Evolutionary conservation across 345 rosid species (phyloP).

Genomic region (Reutealis trisperma): DNA sequence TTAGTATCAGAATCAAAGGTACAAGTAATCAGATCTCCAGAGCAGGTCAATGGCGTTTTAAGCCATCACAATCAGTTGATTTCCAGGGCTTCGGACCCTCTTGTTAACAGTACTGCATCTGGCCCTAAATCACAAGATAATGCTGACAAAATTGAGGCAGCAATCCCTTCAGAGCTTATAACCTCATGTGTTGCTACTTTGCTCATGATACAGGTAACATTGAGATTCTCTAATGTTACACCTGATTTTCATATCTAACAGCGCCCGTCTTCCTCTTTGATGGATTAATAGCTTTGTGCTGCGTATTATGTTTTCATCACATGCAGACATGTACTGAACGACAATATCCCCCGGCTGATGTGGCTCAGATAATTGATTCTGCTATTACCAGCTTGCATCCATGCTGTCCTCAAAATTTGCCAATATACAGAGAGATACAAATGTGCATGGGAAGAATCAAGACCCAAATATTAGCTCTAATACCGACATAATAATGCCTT

Average conservation of each 20-base stretch:
- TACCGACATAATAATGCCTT: constrained; percentile 44
- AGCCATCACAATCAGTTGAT: constrained; percentile 38
- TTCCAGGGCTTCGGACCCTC: constrained; percentile 37
- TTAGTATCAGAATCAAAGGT: constrained; percentile 38
- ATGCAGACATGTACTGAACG: constrained; percentile 85
- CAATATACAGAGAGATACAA: constrained; percentile 82
- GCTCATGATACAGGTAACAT: constrained; percentile 82
- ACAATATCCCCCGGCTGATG: constrained; percentile 85
- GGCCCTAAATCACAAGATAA: constrained; percentile 36
- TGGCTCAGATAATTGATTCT: constrained; percentile 86
- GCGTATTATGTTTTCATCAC: neutral
- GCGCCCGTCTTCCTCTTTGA: too few species aligned
- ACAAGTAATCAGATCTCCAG: constrained; percentile 36
- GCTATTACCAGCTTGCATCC: constrained; percentile 85
- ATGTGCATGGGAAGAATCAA: constrained; percentile 93
- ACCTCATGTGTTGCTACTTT: constrained; percentile 83
- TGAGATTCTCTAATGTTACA: neutral
- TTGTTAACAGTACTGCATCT: constrained; percentile 22
- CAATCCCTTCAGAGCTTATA: constrained; percentile 72
- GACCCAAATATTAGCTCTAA: constrained; percentile 84
- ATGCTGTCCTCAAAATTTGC: constrained; percentile 70
- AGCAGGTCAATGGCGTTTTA: constrained; percentile 45
- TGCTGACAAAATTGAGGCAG: constrained; percentile 46
- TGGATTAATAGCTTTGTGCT: neutral
- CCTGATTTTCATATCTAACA: neutral